Conservation (phyloP, 2,329 filamentous ascomycete genomes). For the Pseudogymnoascus destructans region DNA sequence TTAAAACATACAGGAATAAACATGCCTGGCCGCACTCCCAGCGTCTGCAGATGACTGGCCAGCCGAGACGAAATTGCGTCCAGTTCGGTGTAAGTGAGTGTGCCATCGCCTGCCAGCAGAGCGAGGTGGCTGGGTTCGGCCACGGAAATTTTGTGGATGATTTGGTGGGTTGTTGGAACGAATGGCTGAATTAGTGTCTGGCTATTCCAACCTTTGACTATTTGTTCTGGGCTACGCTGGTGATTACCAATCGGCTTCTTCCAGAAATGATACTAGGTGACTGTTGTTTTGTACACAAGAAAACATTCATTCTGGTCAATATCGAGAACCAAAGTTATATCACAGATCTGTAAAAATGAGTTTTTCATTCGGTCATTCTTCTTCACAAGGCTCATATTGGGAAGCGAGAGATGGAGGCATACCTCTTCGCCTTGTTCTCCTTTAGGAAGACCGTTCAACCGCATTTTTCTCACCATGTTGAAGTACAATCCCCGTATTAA, state of each 20-base stretch:
- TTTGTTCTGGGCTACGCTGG: not conserved
- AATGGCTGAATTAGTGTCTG: not conserved
- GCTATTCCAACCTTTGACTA: not conserved
- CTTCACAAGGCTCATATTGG: not conserved
- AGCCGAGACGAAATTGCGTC: slow-evolving; percentile 12
- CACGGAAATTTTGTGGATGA: not conserved
- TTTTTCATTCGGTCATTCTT: not conserved
- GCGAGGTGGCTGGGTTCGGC: not conserved
- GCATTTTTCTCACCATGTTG: not conserved
- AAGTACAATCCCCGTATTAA: not conserved
- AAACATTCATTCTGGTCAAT: not conserved
- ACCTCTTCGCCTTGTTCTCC: not conserved
- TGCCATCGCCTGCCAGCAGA: slow-evolving; percentile 10
- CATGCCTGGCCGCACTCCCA: slow-evolving; percentile 12
- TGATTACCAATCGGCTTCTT: not conserved
- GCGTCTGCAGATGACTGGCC: slow-evolving; percentile 10
- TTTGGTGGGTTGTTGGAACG: not conserved
- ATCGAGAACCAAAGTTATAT: not conserved
- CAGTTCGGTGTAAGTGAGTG: slow-evolving; percentile 15
- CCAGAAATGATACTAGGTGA: not conserved
- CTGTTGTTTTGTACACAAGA: not conserved
- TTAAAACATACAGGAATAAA: slow-evolving; percentile 18
- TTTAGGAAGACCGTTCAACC: not conserved
- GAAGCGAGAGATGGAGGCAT: not conserved
- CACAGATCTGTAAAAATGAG: not conserved